Base-by-base conservation (phyloP, 331 rosid genomes). In the Ulmus americana region DNA sequence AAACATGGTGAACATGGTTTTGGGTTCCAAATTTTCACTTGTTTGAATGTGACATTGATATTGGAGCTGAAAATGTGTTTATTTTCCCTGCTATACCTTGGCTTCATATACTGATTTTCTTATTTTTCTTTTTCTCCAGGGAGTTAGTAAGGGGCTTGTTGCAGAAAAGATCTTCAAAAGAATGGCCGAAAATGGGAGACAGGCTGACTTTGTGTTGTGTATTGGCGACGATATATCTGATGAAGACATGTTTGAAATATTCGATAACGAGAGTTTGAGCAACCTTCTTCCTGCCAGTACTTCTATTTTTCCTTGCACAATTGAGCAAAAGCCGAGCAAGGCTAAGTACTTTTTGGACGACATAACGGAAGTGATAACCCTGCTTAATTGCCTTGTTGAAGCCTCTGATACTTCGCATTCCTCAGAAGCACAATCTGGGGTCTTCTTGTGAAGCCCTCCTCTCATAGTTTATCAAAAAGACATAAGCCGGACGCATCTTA, bases 151-250 rank as follows among this genome's bases (percentile, higher is more conserved):
- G 76, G 97, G 97, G 47, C 40, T 77, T 14, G 95, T 81, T 44
- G 95, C 89, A n/a, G 95, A 85, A 59, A 90, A 71, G 82, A 82
- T 90, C 61, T 90, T 90, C 57, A 52, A 91, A 47, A 79, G 95
- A 65, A 84, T 88, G 95, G 69, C 74, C 0, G 96, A 52, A 53
- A 78, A 61, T 1, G 95, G 86, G 58, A 82, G 65, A 20, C 86
- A 52, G 14, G 97, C 95, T 2, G 91, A 90, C 74, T 90, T 88
- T 79, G 95, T 88, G 59, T 70, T 90, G 49, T 90, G 95, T 72
- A 85, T 90, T 38, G 97, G 97, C 8, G 95, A 90, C 44, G 95
- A 88, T 80, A 84, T 95, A 88, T 90, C 97, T 16, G 97, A 90
- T 35, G 95, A 90, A 75, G 97, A 90, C 77, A 90, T 90, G 97